Conservation (phyloP, 2,329 filamentous ascomycete genomes). For the Stachybotrys chartarum region DNA sequence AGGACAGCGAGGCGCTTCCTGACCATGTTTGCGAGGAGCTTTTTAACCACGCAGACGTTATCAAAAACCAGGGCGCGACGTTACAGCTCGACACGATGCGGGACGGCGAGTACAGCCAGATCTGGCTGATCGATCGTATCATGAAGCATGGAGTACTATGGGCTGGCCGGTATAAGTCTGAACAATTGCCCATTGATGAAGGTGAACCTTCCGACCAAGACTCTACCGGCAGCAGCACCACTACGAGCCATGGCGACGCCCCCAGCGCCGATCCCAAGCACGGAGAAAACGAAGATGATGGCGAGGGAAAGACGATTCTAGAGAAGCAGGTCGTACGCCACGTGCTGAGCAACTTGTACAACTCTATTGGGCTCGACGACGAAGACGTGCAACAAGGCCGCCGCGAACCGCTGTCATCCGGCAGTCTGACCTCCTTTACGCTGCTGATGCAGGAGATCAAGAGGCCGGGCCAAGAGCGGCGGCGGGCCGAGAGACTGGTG, state of each 20-base stretch:
- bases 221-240: background rate
- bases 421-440: too few relatives aligned
- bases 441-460: too few relatives aligned
- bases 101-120: slow-evolving; percentile 1
- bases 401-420: too few relatives aligned
- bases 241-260: background rate
- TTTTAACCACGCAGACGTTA: slow-evolving; percentile 1
- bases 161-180: background rate
- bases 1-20: background rate
- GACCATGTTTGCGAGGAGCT: slow-evolving; percentile 1
- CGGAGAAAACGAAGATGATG: too few relatives aligned
- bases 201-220: background rate
- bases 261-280: too few relatives aligned
- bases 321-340: too few relatives aligned
- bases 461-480: too few relatives aligned
- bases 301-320: too few relatives aligned
- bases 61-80: background rate
- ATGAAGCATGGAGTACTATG: background rate
- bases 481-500: too few relatives aligned
- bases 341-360: too few relatives aligned
- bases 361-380: too few relatives aligned
- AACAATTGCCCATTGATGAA: background rate
- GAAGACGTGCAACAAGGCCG: too few relatives aligned
- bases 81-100: background rate
- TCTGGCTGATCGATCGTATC: slow-evolving; percentile 2